Percentiles rank a stretch among this genome's conserved stretches.
Evolutionary conservation across 2,329 filamentous ascomycete genomes (phyloP).

Genomic region (Pezicula rhizophila): DNA sequence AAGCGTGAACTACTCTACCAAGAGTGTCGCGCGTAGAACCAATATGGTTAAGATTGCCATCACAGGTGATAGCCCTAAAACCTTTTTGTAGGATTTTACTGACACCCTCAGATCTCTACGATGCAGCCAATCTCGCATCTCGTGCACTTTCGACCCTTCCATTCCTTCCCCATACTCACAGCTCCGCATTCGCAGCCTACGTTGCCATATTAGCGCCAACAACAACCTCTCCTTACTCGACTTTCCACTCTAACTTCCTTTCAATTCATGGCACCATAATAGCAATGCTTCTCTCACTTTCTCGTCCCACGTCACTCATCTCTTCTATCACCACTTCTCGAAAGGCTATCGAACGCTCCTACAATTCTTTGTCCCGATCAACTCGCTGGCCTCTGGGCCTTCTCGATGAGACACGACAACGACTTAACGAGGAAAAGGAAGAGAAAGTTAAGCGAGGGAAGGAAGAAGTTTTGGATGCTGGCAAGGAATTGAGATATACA

Average conservation of each 20-base stretch:
- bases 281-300: slow-evolving; percentile 73
- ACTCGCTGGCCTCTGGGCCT: slow-evolving; percentile 76
- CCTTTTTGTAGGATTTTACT: slow-evolving; percentile 17
- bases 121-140: slow-evolving; percentile 53
- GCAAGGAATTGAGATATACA: slow-evolving; percentile 79
- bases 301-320: slow-evolving; percentile 74
- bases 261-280: slow-evolving; percentile 79
- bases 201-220: slow-evolving; percentile 57
- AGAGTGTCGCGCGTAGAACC: slow-evolving; percentile 72
- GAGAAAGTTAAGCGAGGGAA: slow-evolving; percentile 68
- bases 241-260: slow-evolving; percentile 70
- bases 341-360: slow-evolving; percentile 71
- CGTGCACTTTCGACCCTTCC: slow-evolving; percentile 47
- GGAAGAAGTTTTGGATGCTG: slow-evolving; percentile 66
- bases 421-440: slow-evolving; percentile 77
- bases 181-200: slow-evolving; percentile 67
- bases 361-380: slow-evolving; percentile 65
- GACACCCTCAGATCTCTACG: slow-evolving; percentile 55
- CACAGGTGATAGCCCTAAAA: slow-evolving; percentile 42
- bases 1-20: slow-evolving; percentile 75
- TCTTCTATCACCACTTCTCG: slow-evolving; percentile 67
- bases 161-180: slow-evolving; percentile 64
- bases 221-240: slow-evolving; percentile 66
- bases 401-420: slow-evolving; percentile 80
- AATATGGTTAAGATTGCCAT: slow-evolving; percentile 65